Evolutionary conservation across 2,329 filamentous ascomycete genomes (phyloP).

Genomic region (Allantophomopsis cytisporea): DNA sequence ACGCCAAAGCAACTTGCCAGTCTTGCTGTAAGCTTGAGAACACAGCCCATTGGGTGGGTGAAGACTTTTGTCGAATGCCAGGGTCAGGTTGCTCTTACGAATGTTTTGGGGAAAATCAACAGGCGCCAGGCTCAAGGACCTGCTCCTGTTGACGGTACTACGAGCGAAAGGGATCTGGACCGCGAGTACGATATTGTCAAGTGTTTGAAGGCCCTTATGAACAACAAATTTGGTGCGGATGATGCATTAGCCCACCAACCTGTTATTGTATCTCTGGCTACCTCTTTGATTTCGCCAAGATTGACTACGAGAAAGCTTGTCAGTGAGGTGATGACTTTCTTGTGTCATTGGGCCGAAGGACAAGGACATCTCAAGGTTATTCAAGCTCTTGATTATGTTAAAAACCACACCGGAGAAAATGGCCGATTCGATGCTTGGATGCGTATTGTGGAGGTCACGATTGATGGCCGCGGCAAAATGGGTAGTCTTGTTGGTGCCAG

Average conservation of each 20-base stretch:
- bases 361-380: conserved; percentile 88
- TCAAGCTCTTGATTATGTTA: conserved; percentile 84
- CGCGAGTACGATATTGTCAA: conserved; percentile 92
- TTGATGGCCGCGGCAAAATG: conserved; percentile 97
- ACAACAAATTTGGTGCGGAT: conserved; percentile 98
- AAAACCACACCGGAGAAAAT: conserved; percentile 77
- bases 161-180: conserved; percentile 55
- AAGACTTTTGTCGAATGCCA: conserved; percentile 94
- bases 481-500: conserved; percentile 93
- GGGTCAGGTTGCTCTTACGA: conserved; percentile 90
- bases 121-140: conserved; percentile 64
- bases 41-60: conserved; percentile 96
- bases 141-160: conserved; percentile 32
- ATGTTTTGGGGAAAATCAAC: conserved; percentile 87
- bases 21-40: conserved; percentile 85
- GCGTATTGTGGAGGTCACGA: conserved; percentile 92
- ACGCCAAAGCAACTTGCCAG: conserved; percentile 85
- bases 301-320: conserved; percentile 88
- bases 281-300: conserved; percentile 75
- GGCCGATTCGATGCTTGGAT: conserved; percentile 97
- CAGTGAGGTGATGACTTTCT: conserved; percentile 89
- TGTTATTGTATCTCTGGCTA: conserved; percentile 76
- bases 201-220: conserved; percentile 93
- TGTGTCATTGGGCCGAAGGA: conserved; percentile 87
- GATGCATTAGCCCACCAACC: conserved; percentile 85